Base-by-base conservation (phyloP, 306 rosid species). In the Casuarina equisetifolia region DNA sequence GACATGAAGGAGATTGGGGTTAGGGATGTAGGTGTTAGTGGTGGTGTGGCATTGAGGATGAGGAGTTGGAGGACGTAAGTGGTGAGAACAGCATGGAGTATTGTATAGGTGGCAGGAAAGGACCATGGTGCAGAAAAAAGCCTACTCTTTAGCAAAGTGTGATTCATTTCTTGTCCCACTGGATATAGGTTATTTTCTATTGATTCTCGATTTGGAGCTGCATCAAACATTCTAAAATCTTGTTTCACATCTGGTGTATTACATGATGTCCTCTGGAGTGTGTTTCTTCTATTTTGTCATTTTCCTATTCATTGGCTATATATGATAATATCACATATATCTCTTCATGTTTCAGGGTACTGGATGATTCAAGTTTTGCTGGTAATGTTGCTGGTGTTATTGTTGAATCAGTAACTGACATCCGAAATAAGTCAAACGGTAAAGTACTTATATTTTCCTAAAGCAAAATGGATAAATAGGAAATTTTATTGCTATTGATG, bases 311-410 rank as follows among this genome's bases (percentile, higher is more conserved):
- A 36, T 46, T 80, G 74, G 73, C 32, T 25, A 82, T 53, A 54
- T 46, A 50, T 51, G 50, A 42, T 81, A 49, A 58, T 44, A 51
- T 52, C 8, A 59, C 58, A 72, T 55, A 75, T 58, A 48, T 84
- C 49, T 68, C n/a, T 70, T 74, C 55, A 75, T 70, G 15, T 84
- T 81, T 82, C 90, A 92, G 95, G 80, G 73, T 90, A 74, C 78
- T 85, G 10, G 81, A 70, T 40, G 97, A 92, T 84, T 79, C 83
- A 12, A 85, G 74, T 74, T 90, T 87, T 81, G 85, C 90, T 55
- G 62, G 85, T 69, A 90, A 88, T 53, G 71, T 90, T 62, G 91
- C 89, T 35, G 93, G 96, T 70, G 90, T 89, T 77, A 86, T 86
- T 10, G 87, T 91, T 76, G 91, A 91, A 84, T 76, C 92, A 40